A percentile compares a stretch with the other conserved stretches of the same genome.
These are phyloP conservation scores for Verticillium isaacii DNA, from an alignment of 2,329 filamentous ascomycete genomes.

Conservation along the genomic window DNA sequence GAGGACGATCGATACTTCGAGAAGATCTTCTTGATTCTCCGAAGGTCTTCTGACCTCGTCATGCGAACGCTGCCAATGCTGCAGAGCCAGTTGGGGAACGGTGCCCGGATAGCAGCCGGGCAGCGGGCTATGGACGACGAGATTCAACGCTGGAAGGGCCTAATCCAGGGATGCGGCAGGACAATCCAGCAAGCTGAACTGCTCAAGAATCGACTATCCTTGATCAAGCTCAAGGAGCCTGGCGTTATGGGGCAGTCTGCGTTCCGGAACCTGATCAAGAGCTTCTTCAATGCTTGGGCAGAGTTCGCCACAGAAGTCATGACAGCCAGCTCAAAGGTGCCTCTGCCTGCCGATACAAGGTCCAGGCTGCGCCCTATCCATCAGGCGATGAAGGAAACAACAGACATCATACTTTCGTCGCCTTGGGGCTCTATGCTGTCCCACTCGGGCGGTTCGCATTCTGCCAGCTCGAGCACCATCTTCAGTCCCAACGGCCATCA, in stretches of 20 bases:
- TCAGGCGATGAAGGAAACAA: conserved; percentile 75
- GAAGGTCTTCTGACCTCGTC: conserved; percentile 68
- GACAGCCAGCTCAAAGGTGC: conserved; percentile 43
- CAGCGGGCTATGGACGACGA: conserved; percentile 55
- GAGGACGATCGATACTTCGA: conserved; percentile 82
- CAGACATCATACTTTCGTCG: conserved; percentile 60
- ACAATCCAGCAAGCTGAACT: conserved; percentile 70
- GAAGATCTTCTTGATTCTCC: conserved; percentile 71
- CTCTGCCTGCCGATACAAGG: conserved; percentile 63
- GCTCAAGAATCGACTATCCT: conserved; percentile 67
- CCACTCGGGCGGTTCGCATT: conserved; percentile 12
- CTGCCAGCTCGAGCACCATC: conserved; percentile 5
- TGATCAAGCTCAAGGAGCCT: conserved; percentile 81
- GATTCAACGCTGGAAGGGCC: conserved; percentile 61
- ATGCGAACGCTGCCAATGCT: conserved; percentile 67
- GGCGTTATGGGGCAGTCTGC: conserved; percentile 59
- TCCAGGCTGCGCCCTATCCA: conserved; percentile 75
- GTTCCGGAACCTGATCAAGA: conserved; percentile 70
- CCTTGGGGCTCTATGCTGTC: conserved; percentile 47
- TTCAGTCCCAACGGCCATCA: conserved; percentile 16
- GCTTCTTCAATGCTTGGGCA: conserved; percentile 66
- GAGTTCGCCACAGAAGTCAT: conserved; percentile 60
- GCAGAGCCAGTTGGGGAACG: conserved; percentile 59
- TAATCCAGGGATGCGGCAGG: conserved; percentile 67
- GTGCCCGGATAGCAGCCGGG: conserved; percentile 59